A percentile compares a stretch with the other conserved stretches of the same genome.
phyloP scores from a whole-genome alignment of 192 early-diverging fungal species.

The Chytriomyces sp. region DNA sequence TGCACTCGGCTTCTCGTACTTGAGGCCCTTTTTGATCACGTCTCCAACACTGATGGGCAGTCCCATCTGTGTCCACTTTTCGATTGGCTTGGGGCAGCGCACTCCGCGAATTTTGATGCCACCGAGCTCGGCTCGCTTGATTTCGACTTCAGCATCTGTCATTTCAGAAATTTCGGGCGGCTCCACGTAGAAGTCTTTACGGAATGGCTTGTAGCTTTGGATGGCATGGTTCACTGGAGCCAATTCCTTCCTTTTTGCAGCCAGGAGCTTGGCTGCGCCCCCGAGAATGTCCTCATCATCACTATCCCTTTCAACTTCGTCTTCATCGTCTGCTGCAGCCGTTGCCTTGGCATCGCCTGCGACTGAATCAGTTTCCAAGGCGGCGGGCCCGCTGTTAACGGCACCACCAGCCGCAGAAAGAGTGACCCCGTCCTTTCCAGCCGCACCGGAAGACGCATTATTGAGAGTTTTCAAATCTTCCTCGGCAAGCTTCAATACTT shows the following conservation, averaged over 20 bases:
- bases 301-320: constrained; percentile 24
- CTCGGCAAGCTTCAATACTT: constrained; percentile 70
- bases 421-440: neutral
- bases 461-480: constrained; percentile 44
- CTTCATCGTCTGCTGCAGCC: constrained; percentile 25
- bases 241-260: constrained; percentile 89
- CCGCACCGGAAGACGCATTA: neutral
- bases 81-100: constrained; percentile 89
- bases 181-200: constrained; percentile 94
- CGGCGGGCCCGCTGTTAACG: neutral
- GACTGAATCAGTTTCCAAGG: constrained; percentile 18
- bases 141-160: constrained; percentile 82
- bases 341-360: constrained; percentile 7
- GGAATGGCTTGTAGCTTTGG: constrained; percentile 84
- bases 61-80: constrained; percentile 95
- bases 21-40: constrained; percentile 75
- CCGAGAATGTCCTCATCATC: constrained; percentile 48
- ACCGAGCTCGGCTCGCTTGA: constrained; percentile 80
- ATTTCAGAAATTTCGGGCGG: constrained; percentile 84
- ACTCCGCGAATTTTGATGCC: constrained; percentile 92
- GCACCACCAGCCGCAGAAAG: neutral
- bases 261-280: constrained; percentile 70
- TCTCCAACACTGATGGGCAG: constrained; percentile 68
- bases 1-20: constrained; percentile 83
- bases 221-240: constrained; percentile 82